These are phyloP conservation scores for Pythium utonaiense DNA, from an alignment of 352 stramenopile genomes.

Conservation along the genomic window DNA sequence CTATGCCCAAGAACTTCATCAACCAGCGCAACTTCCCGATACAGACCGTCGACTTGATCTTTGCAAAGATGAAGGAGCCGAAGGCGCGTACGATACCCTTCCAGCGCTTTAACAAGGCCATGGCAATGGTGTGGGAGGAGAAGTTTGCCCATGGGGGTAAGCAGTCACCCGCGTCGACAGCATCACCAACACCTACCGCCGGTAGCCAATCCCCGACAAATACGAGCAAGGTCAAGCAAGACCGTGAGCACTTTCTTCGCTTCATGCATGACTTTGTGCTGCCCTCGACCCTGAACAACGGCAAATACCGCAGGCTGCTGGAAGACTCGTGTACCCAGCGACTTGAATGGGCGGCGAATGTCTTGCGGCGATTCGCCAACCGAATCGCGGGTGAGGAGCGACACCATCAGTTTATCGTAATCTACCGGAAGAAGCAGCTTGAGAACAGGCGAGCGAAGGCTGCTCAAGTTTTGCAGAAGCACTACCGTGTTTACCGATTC, in stretches of 20 bases:
- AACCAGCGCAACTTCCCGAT: slow-evolving; percentile 52
- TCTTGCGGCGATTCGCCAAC: slow-evolving; percentile 44
- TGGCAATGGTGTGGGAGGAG: slow-evolving; percentile 54
- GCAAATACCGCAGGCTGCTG: slow-evolving; percentile 53
- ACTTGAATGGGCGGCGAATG: slow-evolving; percentile 41
- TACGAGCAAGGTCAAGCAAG: slow-evolving; percentile 11
- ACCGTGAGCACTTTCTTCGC: slow-evolving; percentile 36
- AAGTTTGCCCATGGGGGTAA: slow-evolving; percentile 33
- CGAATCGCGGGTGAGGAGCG: slow-evolving; percentile 33
- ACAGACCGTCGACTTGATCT: slow-evolving; percentile 59
- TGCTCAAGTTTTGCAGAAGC: slow-evolving; percentile 33
- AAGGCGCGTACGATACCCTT: slow-evolving; percentile 63
- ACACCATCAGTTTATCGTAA: slow-evolving; percentile 44
- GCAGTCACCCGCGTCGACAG: background rate
- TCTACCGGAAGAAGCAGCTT: slow-evolving; percentile 35
- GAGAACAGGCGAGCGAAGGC: slow-evolving; percentile 23
- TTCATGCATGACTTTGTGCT: slow-evolving; percentile 73
- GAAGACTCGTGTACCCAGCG: slow-evolving; percentile 33
- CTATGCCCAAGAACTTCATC: slow-evolving; percentile 52
- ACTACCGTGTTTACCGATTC: slow-evolving; percentile 50
- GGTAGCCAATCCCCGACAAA: background rate
- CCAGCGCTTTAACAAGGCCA: slow-evolving; percentile 54
- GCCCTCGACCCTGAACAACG: slow-evolving; percentile 46
- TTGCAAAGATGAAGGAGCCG: slow-evolving; percentile 74
- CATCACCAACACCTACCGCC: background rate